Percentiles rank a stretch among this genome's conserved stretches.
These are phyloP conservation scores for Atractiella rhizophila DNA, from an alignment of 768 basidiomycete genomes.

Conservation along the genomic window DNA sequence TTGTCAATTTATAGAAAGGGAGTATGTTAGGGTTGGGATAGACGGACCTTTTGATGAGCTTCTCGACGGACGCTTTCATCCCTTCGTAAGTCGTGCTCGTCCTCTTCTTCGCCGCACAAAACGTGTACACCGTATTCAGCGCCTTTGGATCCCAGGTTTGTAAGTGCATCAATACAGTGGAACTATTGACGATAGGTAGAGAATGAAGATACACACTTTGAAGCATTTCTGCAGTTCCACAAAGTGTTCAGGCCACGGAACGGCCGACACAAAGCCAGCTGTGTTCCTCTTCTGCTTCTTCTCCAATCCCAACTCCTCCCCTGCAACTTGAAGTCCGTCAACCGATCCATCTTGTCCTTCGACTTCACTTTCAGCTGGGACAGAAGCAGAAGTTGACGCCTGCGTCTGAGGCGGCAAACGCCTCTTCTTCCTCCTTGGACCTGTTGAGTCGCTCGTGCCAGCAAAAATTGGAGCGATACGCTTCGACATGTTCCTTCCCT, in stretches of 20 bases:
- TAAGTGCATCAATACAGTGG: not conserved
- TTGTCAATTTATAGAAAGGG: not conserved
- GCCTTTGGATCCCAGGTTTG: too few species aligned
- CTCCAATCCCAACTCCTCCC: not conserved
- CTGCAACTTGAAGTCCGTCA: not conserved
- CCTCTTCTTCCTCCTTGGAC: too few species aligned
- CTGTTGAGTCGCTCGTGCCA: too few species aligned
- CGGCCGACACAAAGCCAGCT: conserved; percentile 5
- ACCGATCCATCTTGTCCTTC: not conserved
- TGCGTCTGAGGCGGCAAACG: too few species aligned
- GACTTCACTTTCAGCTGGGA: too few species aligned
- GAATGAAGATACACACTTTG: conserved; percentile 27
- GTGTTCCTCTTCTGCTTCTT: conserved; percentile 12
- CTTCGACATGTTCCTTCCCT: too few species aligned
- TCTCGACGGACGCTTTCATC: conserved; percentile 53
- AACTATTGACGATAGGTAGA: not conserved
- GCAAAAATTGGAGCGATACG: too few species aligned
- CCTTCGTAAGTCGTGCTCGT: conserved; percentile 54
- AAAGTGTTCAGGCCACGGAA: conserved; percentile 41
- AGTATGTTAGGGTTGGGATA: not conserved
- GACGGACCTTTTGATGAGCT: conserved; percentile 42
- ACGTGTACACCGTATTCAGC: conserved; percentile 66
- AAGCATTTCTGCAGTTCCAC: conserved; percentile 26
- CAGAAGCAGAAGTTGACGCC: too few species aligned
- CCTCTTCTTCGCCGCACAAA: conserved; percentile 54